Conservation (phyloP, 805 yeast genomes). For the Tetrapisispora iriomotensis region DNA sequence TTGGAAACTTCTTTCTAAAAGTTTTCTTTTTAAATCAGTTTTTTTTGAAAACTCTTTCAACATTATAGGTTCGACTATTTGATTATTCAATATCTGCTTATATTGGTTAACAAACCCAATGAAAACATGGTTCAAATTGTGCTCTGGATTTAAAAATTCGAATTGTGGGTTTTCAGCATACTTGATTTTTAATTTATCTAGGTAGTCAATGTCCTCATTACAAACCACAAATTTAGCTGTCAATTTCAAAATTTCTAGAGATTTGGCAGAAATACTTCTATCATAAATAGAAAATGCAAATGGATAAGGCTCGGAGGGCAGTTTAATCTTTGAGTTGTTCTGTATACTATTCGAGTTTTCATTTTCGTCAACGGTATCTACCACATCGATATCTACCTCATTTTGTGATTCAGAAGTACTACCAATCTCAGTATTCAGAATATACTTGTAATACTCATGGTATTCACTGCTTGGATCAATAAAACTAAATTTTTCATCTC, state of each 20-base stretch:
- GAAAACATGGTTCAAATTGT: slow-evolving; percentile 51
- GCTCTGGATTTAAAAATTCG: slow-evolving; percentile 51
- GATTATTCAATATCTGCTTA: slow-evolving; percentile 17
- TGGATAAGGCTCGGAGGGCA: slow-evolving; percentile 17
- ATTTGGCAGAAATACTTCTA: slow-evolving; percentile 42
- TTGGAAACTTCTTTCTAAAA: slow-evolving; percentile 29
- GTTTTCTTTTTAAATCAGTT: background rate
- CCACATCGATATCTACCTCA: background rate
- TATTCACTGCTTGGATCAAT: slow-evolving; percentile 44
- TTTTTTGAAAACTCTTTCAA: background rate
- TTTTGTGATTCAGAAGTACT: background rate
- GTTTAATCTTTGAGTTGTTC: no score
- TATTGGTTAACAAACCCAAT: slow-evolving; percentile 48
- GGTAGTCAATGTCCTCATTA: slow-evolving; percentile 42
- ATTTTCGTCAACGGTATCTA: background rate
- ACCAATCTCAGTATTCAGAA: background rate
- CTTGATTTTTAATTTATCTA: slow-evolving; percentile 31
- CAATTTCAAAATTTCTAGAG: slow-evolving; percentile 57
- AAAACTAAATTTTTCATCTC: slow-evolving; percentile 54
- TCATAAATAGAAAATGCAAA: slow-evolving; percentile 25
- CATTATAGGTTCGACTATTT: background rate
- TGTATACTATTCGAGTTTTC: no score
- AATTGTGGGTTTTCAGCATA: slow-evolving; percentile 43
- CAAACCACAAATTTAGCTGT: slow-evolving; percentile 62
- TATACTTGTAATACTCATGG: slow-evolving; percentile 41